phyloP scores from a whole-genome alignment of 2,329 filamentous ascomycete genomes.

The Penicillium paneum region DNA sequence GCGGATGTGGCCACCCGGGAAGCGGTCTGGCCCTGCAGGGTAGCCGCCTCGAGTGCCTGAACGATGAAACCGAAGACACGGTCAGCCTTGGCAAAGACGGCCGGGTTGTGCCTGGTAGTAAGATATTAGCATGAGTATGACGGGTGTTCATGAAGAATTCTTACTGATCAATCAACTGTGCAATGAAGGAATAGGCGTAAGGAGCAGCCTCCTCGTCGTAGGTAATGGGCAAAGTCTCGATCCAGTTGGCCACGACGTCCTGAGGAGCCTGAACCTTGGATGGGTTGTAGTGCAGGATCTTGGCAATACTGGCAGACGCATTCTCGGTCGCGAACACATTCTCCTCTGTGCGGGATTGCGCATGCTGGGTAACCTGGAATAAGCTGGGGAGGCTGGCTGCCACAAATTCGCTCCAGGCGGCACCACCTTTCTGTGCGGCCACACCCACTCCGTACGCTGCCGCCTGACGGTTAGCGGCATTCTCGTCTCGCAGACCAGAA shows the following conservation, averaged over 20 bases:
- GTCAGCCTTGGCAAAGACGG: conserved; percentile 70
- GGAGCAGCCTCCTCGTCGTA: conserved; percentile 98
- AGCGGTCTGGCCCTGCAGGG: conserved; percentile 79
- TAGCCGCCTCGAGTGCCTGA: conserved; percentile 86
- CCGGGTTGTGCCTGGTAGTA: conserved; percentile 71
- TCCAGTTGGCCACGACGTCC: conserved; percentile 76
- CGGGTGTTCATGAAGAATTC: conserved; percentile 40
- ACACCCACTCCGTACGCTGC: conserved; percentile 95
- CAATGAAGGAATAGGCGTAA: conserved; percentile 89
- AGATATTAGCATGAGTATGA: conserved; percentile 13
- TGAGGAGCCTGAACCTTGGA: conserved; percentile 72
- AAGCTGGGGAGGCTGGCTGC: conserved; percentile 74
- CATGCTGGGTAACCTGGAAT: conserved; percentile 78
- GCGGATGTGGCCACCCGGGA: conserved; percentile 71
- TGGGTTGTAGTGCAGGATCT: conserved; percentile 89
- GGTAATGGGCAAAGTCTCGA: conserved; percentile 83
- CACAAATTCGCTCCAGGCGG: conserved; percentile 82
- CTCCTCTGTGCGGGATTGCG: conserved; percentile 81
- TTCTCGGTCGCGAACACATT: conserved; percentile 98
- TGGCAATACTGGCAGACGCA: conserved; percentile 91
- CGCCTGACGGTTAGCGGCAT: conserved; percentile 90
- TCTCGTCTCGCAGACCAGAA: conserved; percentile 78
- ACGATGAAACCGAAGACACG: conserved; percentile 83
- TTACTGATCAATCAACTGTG: conserved; percentile 91
- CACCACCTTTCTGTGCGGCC: conserved; percentile 86